Evolutionary conservation across 208 protist genomes (phyloP).

Genomic region (Acanthamoeba sp.): DNA sequence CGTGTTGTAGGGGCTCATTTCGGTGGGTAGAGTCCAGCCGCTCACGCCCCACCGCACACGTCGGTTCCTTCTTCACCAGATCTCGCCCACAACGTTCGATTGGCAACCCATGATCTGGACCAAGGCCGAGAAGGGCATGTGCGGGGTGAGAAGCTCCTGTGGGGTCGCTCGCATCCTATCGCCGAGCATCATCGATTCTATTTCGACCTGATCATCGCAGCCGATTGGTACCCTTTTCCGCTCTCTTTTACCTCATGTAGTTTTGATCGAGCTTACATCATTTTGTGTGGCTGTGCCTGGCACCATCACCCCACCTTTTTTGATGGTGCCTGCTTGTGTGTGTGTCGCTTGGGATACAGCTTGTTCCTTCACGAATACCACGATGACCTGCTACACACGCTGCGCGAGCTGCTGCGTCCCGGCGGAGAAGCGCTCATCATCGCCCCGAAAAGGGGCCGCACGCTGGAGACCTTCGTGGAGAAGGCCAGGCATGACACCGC

Average conservation of each 20-base stretch:
- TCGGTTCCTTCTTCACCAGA: too few species aligned
- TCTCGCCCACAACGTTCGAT: background rate
- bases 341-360: background rate
- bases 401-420: background rate
- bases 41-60: background rate
- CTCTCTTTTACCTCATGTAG: background rate
- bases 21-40: too few species aligned
- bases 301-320: too few species aligned
- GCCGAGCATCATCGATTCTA: background rate
- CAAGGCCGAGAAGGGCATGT: background rate
- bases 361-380: conserved; percentile 44
- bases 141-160: conserved; percentile 42
- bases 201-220: conserved; percentile 9
- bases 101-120: too few species aligned
- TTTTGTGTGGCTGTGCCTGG: too few species aligned
- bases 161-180: background rate
- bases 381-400: conserved; percentile 10
- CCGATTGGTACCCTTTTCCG: conserved; percentile 1
- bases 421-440: background rate
- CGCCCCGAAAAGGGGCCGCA: background rate
- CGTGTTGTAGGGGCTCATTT: too few species aligned
- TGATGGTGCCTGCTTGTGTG: background rate
- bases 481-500: background rate
- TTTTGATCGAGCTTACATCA: too few species aligned
- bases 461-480: background rate